phyloP scores from a whole-genome alignment of 148 eudicot genomes.

The Amaranthus hypochondriacus region DNA sequence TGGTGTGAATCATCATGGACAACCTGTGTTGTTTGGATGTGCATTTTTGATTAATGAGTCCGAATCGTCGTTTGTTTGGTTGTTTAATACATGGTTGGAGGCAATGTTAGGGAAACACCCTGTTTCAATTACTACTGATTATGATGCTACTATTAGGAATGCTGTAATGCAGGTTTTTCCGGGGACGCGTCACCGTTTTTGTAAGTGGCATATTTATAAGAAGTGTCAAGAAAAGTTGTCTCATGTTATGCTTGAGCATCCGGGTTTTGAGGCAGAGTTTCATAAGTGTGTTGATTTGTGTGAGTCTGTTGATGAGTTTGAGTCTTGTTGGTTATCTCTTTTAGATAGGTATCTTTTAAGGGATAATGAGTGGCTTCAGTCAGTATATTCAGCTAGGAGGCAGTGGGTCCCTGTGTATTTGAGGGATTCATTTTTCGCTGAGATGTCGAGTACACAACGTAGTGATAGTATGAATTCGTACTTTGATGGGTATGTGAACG shows the following conservation, averaged over 20 bases:
- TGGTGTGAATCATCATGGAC: constrained; percentile 52
- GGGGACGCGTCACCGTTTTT: constrained; percentile 39
- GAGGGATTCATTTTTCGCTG: constrained; percentile 51
- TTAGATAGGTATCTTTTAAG: constrained; percentile 40
- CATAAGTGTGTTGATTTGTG: constrained; percentile 51
- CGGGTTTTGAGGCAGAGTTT: constrained; percentile 47
- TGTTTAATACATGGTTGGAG: constrained; percentile 44
- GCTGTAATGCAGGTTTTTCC: constrained; percentile 46
- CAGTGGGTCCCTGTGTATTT: constrained; percentile 55
- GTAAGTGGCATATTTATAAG: constrained; percentile 57
- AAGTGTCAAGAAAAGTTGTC: constrained; percentile 52
- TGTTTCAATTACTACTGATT: constrained; percentile 50
- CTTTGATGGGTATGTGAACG: constrained; percentile 62
- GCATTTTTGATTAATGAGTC: constrained; percentile 50
- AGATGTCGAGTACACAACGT: constrained; percentile 46
- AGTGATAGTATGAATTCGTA: constrained; percentile 61
- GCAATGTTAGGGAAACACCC: constrained; percentile 43
- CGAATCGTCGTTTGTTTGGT: constrained; percentile 45
- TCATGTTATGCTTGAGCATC: constrained; percentile 35
- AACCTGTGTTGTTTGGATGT: constrained; percentile 60
- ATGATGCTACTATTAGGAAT: constrained; percentile 39
- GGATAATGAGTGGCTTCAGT: constrained; percentile 50
- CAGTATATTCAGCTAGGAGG: constrained; percentile 36
- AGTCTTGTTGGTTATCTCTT: constrained; percentile 49
- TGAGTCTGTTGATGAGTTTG: constrained; percentile 50